phyloP scores from a whole-genome alignment of 2,329 filamentous ascomycete genomes.

The Ceratocystis papillata region DNA sequence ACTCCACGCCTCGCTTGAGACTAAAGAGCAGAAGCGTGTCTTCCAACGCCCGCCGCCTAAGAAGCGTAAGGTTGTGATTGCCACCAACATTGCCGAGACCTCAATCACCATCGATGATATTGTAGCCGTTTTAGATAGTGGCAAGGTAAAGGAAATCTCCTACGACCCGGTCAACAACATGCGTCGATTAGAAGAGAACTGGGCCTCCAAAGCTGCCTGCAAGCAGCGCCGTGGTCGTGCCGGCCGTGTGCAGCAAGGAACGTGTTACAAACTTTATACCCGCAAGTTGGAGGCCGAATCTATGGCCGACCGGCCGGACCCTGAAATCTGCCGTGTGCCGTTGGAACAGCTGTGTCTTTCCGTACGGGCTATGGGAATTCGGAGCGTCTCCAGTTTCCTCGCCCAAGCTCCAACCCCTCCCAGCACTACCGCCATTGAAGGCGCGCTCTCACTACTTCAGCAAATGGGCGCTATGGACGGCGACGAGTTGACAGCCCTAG shows the following conservation, averaged over 20 bases:
- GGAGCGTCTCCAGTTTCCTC: conserved; percentile 70
- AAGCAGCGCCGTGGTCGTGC: conserved; percentile 90
- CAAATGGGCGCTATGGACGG: conserved; percentile 85
- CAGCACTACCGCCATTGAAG: conserved; percentile 71
- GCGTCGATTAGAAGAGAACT: conserved; percentile 86
- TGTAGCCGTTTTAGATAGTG: conserved; percentile 88
- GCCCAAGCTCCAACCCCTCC: conserved; percentile 82
- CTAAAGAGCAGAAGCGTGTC: conserved; percentile 75
- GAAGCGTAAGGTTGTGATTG: conserved; percentile 83
- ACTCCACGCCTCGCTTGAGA: conserved; percentile 83
- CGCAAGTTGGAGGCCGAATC: conserved; percentile 63
- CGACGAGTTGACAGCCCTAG: conserved; percentile 77
- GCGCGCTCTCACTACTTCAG: conserved; percentile 64
- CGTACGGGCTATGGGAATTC: conserved; percentile 87
- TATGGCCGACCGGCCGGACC: conserved; percentile 82
- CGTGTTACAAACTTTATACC: conserved; percentile 93
- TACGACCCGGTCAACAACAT: conserved; percentile 89
- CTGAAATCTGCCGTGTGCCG: conserved; percentile 85
- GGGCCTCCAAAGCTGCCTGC: conserved; percentile 86
- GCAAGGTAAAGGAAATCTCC: conserved; percentile 90
- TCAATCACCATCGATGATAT: conserved; percentile 98
- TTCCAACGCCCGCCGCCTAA: conserved; percentile 66
- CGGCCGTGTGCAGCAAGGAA: conserved; percentile 79
- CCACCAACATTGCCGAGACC: conserved; percentile 95
- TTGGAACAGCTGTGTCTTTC: conserved; percentile 90